Evolutionary conservation across 2,329 filamentous ascomycete genomes (phyloP), one percentile per base, ranked within the genome.

Genomic region (Paramyrothecium sp.): DNA sequence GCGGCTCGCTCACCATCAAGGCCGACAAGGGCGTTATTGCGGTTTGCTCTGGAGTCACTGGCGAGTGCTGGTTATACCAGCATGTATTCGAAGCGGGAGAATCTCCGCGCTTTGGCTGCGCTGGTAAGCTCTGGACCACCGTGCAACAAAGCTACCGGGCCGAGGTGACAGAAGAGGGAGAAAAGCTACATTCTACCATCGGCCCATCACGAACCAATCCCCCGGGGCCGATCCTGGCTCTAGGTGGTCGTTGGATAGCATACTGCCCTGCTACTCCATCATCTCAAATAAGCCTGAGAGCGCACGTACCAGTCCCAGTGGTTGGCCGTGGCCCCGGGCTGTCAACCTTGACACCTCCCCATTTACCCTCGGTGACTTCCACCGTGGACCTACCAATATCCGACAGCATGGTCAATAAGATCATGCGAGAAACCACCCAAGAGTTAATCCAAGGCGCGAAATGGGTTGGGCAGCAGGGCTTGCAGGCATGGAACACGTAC

Each of bases 101-200:
- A 21, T 68, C 72, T 1, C 74, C 75, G 21, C 62, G 76, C 49
- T 88, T 82, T 70, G 78, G 74, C 41, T 97, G 92, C 66, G 80
- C 95, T 56, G 93, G 89, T 20, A 99, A 99, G 75, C 77, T 96
- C 19, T 99, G 95, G 95, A 97, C 95, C 1, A 88, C 87, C 49
- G 78, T 97, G 26, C 91, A 95, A 68, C 83, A 86, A 62, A 76
- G 77, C 30, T 73, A 77, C 19, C 79, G 80, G 58, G 76, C 76
- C 22, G 79, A 83, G 30, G 69, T 76, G 23, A 64, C 74, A 1
- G 76, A 81, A 57, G 82, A 85, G 59, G 63, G 70, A 17, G 79
- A 81, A 58, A 73, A 75, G 57, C 61, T 59, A 41, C 71, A 71
- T 41, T 69, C 74, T 23, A 70, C 68, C 21, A 65, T 74, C 2